Percentiles rank a stretch among this genome's conserved stretches.
phyloP scores from a whole-genome alignment of 305 asterid species.

The Caryopteris hybrid region DNA sequence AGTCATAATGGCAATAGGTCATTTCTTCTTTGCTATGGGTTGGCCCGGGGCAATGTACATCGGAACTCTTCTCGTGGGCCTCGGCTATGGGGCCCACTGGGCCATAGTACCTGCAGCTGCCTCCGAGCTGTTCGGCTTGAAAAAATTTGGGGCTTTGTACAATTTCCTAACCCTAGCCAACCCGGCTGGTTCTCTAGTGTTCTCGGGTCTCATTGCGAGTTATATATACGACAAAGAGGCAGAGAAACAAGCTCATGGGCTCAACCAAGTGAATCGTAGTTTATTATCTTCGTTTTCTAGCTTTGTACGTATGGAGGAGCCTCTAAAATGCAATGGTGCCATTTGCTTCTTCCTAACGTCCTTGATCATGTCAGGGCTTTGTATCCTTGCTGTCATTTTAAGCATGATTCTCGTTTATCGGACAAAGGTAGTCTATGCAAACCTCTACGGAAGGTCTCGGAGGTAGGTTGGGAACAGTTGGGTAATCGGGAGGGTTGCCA shows the following conservation, averaged over 20 bases:
- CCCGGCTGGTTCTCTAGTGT: conserved; percentile 52
- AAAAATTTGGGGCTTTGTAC: conserved; percentile 51
- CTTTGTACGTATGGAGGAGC: conserved; percentile 30
- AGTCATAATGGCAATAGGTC: conserved; percentile 48
- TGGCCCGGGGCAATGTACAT: conserved; percentile 62
- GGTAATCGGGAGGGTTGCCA: background rate
- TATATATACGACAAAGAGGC: conserved; percentile 55
- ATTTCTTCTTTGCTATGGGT: conserved; percentile 53
- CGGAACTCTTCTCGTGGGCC: conserved; percentile 58
- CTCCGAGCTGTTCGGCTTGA: conserved; percentile 57
- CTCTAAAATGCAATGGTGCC: conserved; percentile 44
- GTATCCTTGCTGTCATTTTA: conserved; percentile 37
- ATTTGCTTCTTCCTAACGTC: conserved; percentile 55
- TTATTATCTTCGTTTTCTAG: conserved; percentile 26
- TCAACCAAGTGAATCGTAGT: conserved; percentile 6
- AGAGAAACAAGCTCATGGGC: conserved; percentile 45
- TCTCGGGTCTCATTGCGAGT: conserved; percentile 56
- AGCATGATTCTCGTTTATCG: conserved; percentile 58
- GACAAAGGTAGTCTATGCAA: conserved; percentile 42
- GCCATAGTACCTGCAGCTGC: conserved; percentile 58
- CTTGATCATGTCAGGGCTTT: conserved; percentile 53
- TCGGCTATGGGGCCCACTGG: conserved; percentile 69
- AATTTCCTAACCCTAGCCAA: conserved; percentile 55
- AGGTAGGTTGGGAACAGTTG: conserved; percentile 16
- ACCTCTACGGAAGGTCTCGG: conserved; percentile 46